Evolutionary conservation across 2,329 filamentous ascomycete species (phyloP), one percentile per base, ranked within the genome.

Genomic region (Alternaria alternata): DNA sequence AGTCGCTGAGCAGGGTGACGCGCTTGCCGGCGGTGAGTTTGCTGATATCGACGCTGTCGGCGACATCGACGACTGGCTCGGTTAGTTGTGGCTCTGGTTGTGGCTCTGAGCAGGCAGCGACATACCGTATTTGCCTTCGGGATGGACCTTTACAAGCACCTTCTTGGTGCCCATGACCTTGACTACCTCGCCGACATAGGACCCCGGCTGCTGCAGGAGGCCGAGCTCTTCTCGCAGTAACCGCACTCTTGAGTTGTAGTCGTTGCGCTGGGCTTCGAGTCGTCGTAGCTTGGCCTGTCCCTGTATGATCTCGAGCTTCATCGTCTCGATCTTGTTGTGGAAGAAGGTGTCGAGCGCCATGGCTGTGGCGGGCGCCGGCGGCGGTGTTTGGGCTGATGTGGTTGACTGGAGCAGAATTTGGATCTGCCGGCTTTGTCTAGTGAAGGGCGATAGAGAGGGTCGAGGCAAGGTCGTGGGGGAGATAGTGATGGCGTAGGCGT

Each of bases 91-190:
- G 4, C 26, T 16, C n/a, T 7, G 18, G 9, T 4, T 18, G 8
- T 22, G 18, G 6, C 1, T 11, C n/a, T 18, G 18, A 7, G 28
- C 62, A 28, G 64, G 26, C 38, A 26, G 16, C 34, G 24, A 76
- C 89, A 64, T 84, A 97, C 94, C 95, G 75, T 99, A 99, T 97
- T 99, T 99, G 75, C 95, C 95, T 81, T 99, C 95, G 9, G 95
- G 95, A 81, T 99, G 95, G 73, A 99, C 95, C 84, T 99, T 99
- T 72, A 99, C 95, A 60, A 99, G 85, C 52, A 99, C 93, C 85
- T 99, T 98, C 84, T 99, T 99, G 57, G 95, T 99, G 77, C 94
- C 90, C 95, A 99, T 99, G 59, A 98, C 95, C 86, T 98, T 99
- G 78, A 99, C 95, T n/a, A 99, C 95, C 82, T 99, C 95, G 61